phyloP scores from a whole-genome alignment of 495 filamentous ascomycete species.

The Podospora didyma region DNA sequence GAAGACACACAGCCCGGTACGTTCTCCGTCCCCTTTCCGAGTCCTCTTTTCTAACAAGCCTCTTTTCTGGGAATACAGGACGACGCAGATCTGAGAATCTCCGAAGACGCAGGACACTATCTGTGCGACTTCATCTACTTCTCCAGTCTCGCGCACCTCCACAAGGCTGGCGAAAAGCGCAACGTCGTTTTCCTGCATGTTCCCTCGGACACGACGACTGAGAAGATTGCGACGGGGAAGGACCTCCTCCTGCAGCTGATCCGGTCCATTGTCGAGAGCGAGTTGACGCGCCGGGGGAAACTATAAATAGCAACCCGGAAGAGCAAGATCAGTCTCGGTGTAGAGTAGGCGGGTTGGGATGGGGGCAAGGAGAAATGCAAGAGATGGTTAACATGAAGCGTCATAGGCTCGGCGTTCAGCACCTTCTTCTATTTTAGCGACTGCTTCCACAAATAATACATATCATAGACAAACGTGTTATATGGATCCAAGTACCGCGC shows the following conservation, averaged over 20 bases:
- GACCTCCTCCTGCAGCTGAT: slow-evolving; percentile 67
- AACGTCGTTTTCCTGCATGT: slow-evolving; percentile 79
- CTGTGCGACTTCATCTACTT: slow-evolving; percentile 88
- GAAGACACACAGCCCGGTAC: slow-evolving; percentile 38
- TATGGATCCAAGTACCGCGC: too few species aligned
- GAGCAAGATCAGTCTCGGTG: too few species aligned
- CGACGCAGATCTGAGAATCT: slow-evolving; percentile 56
- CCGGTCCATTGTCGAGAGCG: slow-evolving; percentile 54
- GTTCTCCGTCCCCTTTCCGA: background rate
- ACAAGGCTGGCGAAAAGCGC: slow-evolving; percentile 44
- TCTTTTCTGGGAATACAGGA: slow-evolving; percentile 11
- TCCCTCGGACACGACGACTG: slow-evolving; percentile 54
- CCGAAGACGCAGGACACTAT: slow-evolving; percentile 74
- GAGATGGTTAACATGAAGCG: too few species aligned
- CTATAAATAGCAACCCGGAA: background rate
- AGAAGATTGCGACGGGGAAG: slow-evolving; percentile 54
- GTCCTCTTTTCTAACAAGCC: background rate
- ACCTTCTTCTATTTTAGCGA: too few species aligned
- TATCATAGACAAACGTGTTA: too few species aligned
- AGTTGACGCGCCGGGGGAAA: slow-evolving; percentile 17
- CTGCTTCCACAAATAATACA: too few species aligned
- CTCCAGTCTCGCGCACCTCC: slow-evolving; percentile 59
- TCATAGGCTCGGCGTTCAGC: too few species aligned
- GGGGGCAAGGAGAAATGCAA: too few species aligned
- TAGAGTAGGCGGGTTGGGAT: too few species aligned